Conservation (phyloP, 2,329 filamentous ascomycete species). For the Curvularia verruculosa region DNA sequence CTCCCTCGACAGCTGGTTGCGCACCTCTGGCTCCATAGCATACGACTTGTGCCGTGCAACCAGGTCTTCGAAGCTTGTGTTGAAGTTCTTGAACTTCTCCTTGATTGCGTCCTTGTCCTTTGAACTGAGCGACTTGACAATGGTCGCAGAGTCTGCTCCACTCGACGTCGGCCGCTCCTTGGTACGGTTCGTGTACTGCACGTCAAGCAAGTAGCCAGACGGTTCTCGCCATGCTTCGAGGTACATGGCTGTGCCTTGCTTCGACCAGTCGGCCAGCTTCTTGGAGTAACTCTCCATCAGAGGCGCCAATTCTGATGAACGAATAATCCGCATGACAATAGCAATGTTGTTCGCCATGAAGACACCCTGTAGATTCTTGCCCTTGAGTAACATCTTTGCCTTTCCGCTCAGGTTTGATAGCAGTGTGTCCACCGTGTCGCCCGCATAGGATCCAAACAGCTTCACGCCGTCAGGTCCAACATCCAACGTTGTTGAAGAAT, state of each 20-base stretch:
- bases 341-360: constrained; percentile 89
- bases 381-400: constrained; percentile 71
- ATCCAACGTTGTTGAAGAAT: constrained; percentile 72
- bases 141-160: constrained; percentile 75
- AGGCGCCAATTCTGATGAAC: constrained; percentile 75
- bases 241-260: constrained; percentile 82
- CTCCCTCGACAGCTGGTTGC: constrained; percentile 78
- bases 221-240: constrained; percentile 88
- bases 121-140: constrained; percentile 80
- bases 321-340: constrained; percentile 83
- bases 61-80: constrained; percentile 86
- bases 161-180: constrained; percentile 68
- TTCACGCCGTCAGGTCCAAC: constrained; percentile 86
- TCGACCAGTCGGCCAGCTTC: constrained; percentile 83
- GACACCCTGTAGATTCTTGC: constrained; percentile 78
- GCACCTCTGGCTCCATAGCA: constrained; percentile 90
- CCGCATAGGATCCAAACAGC: constrained; percentile 87
- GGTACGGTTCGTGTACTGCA: constrained; percentile 82
- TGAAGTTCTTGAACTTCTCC: constrained; percentile 92
- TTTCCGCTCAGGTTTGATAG: constrained; percentile 77
- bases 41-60: constrained; percentile 80
- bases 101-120: constrained; percentile 98
- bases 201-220: constrained; percentile 81
- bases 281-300: constrained; percentile 69
- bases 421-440: constrained; percentile 84